These are phyloP conservation scores for Pseudonectria foliicola DNA, from an alignment of 2,329 filamentous ascomycete species.

Conservation along the genomic window DNA sequence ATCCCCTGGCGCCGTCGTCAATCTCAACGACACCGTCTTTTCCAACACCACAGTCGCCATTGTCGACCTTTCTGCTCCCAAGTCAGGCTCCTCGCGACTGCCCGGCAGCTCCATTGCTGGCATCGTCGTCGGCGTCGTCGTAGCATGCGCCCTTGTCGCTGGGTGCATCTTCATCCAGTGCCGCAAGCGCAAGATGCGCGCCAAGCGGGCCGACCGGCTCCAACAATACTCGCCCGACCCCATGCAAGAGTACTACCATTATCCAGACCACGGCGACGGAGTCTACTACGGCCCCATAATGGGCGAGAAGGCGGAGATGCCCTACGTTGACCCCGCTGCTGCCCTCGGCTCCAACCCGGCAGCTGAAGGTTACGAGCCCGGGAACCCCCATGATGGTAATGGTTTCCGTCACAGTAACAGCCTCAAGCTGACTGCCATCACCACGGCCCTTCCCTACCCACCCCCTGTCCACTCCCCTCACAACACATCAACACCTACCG, in stretches of 20 bases:
- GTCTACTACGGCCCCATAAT: slow-evolving; percentile 1
- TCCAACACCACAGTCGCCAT: slow-evolving; percentile 25
- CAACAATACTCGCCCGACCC: slow-evolving; percentile 15
- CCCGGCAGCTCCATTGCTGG: slow-evolving; percentile 36
- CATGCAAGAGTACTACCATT: too few relatives aligned
- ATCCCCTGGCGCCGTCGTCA: slow-evolving; percentile 26
- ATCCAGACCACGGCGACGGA: slow-evolving; percentile 3
- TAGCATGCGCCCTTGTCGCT: slow-evolving; percentile 29
- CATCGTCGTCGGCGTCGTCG: slow-evolving; percentile 34
- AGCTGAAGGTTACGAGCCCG: neutral
- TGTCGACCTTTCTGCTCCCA: slow-evolving; percentile 25
- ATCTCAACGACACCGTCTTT: slow-evolving; percentile 41
- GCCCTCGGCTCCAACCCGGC: slow-evolving; percentile 10
- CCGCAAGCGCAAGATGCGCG: slow-evolving; percentile 36
- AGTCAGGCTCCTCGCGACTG: slow-evolving; percentile 14
- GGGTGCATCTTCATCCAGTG: slow-evolving; percentile 37
- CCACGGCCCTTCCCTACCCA: slow-evolving; percentile 14
- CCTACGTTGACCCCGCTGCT: slow-evolving; percentile 6
- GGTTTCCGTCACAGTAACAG: neutral
- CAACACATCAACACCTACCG: slow-evolving; percentile 6
- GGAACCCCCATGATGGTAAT: slow-evolving; percentile 6
- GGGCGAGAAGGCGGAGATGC: slow-evolving; percentile 14
- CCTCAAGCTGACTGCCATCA: slow-evolving; percentile 12
- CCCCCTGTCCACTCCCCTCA: slow-evolving; percentile 11
- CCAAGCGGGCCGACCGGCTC: slow-evolving; percentile 4